Conservation (phyloP, 2,329 filamentous ascomycete species). For the Colletotrichum neosansevieriae region DNA sequence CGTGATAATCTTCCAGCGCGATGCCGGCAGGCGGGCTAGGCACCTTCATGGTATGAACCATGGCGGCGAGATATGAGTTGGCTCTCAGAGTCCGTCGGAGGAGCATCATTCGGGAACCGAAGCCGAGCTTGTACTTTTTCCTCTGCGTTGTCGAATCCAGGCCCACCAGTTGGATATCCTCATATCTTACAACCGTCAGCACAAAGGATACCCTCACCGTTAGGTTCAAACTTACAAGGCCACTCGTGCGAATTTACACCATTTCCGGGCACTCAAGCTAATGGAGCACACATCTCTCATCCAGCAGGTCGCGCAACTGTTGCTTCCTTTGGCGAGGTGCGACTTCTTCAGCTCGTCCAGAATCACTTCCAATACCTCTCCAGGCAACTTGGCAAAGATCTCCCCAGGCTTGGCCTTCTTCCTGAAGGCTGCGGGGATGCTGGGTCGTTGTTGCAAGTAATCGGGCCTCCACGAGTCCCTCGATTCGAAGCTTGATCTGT, state of each 20-base stretch:
- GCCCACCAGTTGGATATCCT: conserved; percentile 69
- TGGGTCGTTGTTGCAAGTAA: conserved; percentile 43
- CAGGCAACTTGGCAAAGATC: conserved; percentile 66
- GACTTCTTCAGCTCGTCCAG: conserved; percentile 63
- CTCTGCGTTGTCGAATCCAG: conserved; percentile 66
- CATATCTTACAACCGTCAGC: conserved; percentile 57
- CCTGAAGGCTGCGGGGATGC: conserved; percentile 44
- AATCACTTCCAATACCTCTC: conserved; percentile 70
- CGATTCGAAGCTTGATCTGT: conserved; percentile 55
- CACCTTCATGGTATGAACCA: conserved; percentile 70
- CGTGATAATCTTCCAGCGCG: conserved; percentile 64
- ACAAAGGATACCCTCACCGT: not conserved
- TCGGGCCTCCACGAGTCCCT: conserved; percentile 49
- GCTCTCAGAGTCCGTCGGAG: conserved; percentile 69
- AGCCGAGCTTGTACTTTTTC: conserved; percentile 67
- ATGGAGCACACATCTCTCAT: conserved; percentile 70
- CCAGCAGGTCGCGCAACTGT: conserved; percentile 74
- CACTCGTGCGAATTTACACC: conserved; percentile 62
- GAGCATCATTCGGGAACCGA: conserved; percentile 66
- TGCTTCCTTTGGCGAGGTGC: conserved; percentile 61
- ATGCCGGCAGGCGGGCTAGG: conserved; percentile 58
- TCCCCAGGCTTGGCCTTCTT: conserved; percentile 59
- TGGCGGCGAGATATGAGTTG: conserved; percentile 63
- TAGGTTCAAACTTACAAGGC: conserved; percentile 59
- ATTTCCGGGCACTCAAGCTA: conserved; percentile 63